phyloP scores from a whole-genome alignment of 2,329 filamentous ascomycete species.

The Fusarium siculi region DNA sequence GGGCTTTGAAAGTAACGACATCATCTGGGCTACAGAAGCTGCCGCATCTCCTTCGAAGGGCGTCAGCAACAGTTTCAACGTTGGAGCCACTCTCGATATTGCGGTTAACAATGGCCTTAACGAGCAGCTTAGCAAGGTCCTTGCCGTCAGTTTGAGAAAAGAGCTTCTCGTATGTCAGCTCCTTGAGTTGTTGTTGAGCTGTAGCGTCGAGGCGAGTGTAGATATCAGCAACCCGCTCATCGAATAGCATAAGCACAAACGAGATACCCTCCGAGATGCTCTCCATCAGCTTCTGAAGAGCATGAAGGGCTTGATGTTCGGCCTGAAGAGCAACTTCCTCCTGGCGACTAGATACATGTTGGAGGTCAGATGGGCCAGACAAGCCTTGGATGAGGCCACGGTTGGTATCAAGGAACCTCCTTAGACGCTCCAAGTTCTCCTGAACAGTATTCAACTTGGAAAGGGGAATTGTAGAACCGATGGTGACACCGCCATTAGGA shows the following conservation, averaged over 20 bases:
- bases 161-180: slow-evolving; percentile 87
- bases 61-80: slow-evolving; percentile 96
- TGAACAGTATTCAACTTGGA: slow-evolving; percentile 81
- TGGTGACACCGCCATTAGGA: slow-evolving; percentile 68
- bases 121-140: slow-evolving; percentile 90
- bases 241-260: slow-evolving; percentile 93
- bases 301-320: slow-evolving; percentile 91
- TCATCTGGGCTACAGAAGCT: slow-evolving; percentile 98
- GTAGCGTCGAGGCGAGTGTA: slow-evolving; percentile 78
- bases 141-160: slow-evolving; percentile 84
- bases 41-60: slow-evolving; percentile 89
- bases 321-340: slow-evolving; percentile 93
- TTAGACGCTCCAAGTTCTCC: slow-evolving; percentile 80
- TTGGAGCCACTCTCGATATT: slow-evolving; percentile 98
- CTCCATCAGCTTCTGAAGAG: slow-evolving; percentile 84
- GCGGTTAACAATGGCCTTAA: slow-evolving; percentile 97
- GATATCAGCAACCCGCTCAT: slow-evolving; percentile 92
- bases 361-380: slow-evolving; percentile 88
- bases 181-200: slow-evolving; percentile 74
- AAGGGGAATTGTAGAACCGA: slow-evolving; percentile 73
- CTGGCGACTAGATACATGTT: slow-evolving; percentile 80
- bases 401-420: slow-evolving; percentile 87
- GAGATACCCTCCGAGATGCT: slow-evolving; percentile 97
- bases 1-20: slow-evolving; percentile 97
- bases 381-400: slow-evolving; percentile 92